These are phyloP conservation scores for Didymella pomorum DNA, from an alignment of 2,329 filamentous ascomycete genomes.

Conservation along the genomic window DNA sequence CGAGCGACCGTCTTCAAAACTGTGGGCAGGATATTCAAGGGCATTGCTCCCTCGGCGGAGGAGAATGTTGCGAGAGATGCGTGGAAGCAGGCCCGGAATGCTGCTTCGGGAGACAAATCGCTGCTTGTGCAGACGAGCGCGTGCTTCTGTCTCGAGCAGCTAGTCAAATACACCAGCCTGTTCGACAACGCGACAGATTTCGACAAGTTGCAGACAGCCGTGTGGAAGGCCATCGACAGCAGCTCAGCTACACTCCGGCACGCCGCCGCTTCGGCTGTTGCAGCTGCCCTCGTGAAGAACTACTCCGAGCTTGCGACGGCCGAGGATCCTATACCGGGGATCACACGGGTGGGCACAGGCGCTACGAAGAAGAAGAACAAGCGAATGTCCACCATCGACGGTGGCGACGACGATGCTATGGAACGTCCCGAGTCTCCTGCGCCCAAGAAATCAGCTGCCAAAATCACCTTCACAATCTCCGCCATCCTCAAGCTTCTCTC, in stretches of 20 bases:
- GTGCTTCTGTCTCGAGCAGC: slow-evolving; percentile 78
- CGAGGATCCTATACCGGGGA: slow-evolving; percentile 54
- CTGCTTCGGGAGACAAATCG: slow-evolving; percentile 81
- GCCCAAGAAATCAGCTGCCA: slow-evolving; percentile 73
- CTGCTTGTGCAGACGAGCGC: slow-evolving; percentile 79
- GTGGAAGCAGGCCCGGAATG: slow-evolving; percentile 87
- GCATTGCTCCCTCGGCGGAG: slow-evolving; percentile 79
- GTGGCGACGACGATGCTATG: slow-evolving; percentile 76
- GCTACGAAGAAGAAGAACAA: slow-evolving; percentile 76
- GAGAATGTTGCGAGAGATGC: slow-evolving; percentile 86
- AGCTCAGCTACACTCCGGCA: slow-evolving; percentile 77
- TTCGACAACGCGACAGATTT: slow-evolving; percentile 92
- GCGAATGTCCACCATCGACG: slow-evolving; percentile 68
- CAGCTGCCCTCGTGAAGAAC: slow-evolving; percentile 81
- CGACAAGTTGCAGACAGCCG: slow-evolving; percentile 80
- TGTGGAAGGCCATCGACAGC: slow-evolving; percentile 89
- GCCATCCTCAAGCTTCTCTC: slow-evolving; percentile 84
- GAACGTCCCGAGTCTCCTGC: slow-evolving; percentile 76
- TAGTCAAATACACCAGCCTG: slow-evolving; percentile 76
- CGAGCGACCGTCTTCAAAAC: slow-evolving; percentile 79
- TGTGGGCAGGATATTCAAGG: slow-evolving; percentile 76
- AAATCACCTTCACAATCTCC: slow-evolving; percentile 75
- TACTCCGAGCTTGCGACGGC: slow-evolving; percentile 67
- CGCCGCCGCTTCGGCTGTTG: slow-evolving; percentile 84
- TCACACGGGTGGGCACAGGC: slow-evolving; percentile 48